phyloP scores from a whole-genome alignment of 2,329 filamentous ascomycete species.

The Botrytis porri region DNA sequence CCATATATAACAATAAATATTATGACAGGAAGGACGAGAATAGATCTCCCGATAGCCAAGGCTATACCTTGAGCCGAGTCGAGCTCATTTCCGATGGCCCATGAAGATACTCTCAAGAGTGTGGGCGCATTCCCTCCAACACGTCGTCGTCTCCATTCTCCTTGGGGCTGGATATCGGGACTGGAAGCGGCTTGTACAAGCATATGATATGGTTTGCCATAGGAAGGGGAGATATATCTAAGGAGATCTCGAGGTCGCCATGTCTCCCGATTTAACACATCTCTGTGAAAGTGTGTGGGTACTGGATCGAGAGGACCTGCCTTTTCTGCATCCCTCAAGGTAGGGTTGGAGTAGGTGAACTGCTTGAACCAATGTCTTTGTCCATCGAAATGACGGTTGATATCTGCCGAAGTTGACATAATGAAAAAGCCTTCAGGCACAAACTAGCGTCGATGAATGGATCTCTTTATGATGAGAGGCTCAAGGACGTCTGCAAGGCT shows the following conservation, averaged over 20 bases:
- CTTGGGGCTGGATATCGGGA: conserved; percentile 9
- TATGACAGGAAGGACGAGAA: conserved; percentile 18
- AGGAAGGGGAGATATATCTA: conserved; percentile 20
- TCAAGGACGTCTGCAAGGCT: background rate
- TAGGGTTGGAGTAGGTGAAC: conserved; percentile 15
- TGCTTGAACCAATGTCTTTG: conserved; percentile 15
- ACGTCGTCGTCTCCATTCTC: conserved; percentile 17
- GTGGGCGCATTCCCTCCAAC: conserved; percentile 18
- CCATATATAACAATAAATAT: conserved; percentile 12
- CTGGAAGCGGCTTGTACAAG: conserved; percentile 18
- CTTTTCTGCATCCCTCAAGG: conserved; percentile 14
- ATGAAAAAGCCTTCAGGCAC: background rate
- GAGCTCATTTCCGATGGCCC: conserved; percentile 17
- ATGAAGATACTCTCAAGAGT: conserved; percentile 17
- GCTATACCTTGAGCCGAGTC: background rate
- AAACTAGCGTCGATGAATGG: background rate
- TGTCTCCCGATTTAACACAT: conserved; percentile 19
- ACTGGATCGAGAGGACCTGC: conserved; percentile 5
- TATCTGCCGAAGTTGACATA: conserved; percentile 13
- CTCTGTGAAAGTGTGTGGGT: conserved; percentile 15
- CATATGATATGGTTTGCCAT: conserved; percentile 20
- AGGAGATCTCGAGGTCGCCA: conserved; percentile 20
- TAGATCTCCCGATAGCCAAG: conserved; percentile 15
- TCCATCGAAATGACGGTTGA: conserved; percentile 20
- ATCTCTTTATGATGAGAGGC: background rate